Percentiles rank a stretch among this genome's conserved stretches.
These are phyloP conservation scores for Kodamaea nitidulidarum DNA, from an alignment of 805 yeast species.

Conservation along the genomic window DNA sequence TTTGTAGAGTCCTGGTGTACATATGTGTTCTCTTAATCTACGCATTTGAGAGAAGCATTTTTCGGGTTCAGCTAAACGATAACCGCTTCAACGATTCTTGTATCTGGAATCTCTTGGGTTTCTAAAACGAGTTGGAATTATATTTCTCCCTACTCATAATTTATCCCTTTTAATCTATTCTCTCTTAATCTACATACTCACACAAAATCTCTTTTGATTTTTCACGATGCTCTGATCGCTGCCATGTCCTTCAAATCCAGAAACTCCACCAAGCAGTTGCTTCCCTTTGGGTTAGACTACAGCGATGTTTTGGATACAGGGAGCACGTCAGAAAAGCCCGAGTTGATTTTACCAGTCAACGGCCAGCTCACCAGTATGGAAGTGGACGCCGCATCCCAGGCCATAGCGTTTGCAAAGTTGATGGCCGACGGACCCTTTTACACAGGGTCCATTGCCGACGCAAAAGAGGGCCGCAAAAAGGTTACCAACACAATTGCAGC, in stretches of 20 bases:
- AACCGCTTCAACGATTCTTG: too few species aligned
- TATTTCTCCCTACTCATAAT: too few species aligned
- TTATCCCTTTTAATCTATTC: not conserved
- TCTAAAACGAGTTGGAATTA: too few species aligned
- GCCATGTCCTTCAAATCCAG: conserved; percentile 56
- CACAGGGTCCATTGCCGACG: conserved; percentile 48
- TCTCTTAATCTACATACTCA: not conserved
- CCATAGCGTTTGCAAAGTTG: conserved; percentile 49
- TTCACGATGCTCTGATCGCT: conserved; percentile 4
- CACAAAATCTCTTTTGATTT: not conserved
- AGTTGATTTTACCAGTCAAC: conserved; percentile 58
- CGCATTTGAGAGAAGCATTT: too few species aligned
- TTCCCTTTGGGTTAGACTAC: conserved; percentile 74
- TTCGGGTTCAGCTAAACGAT: too few species aligned
- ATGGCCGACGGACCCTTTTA: conserved; percentile 64
- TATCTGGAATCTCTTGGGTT: too few species aligned
- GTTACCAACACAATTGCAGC: conserved; percentile 17
- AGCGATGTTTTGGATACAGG: conserved; percentile 47
- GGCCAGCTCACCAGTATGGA: conserved; percentile 54
- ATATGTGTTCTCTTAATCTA: too few species aligned
- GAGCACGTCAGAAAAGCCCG: conserved; percentile 36
- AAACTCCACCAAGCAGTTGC: conserved; percentile 40
- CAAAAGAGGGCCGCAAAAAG: conserved; percentile 17
- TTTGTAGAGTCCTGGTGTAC: too few species aligned
- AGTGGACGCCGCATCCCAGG: conserved; percentile 48